Base-by-base conservation (phyloP, 2,329 filamentous ascomycete species). In the Colletotrichum orchidophilum region DNA sequence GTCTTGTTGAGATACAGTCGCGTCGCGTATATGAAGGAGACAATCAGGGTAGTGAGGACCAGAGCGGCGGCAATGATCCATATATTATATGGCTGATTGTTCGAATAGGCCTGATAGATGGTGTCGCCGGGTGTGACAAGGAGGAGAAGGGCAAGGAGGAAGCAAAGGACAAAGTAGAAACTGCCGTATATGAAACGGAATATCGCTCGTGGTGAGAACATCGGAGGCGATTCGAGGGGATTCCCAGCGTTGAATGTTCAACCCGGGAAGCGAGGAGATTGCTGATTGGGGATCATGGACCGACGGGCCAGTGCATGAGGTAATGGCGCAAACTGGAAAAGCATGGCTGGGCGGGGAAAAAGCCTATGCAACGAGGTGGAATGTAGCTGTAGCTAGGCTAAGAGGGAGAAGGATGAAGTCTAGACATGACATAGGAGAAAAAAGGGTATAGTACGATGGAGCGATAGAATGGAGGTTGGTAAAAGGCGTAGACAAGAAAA, bases 1-100 rank as follows among this genome's bases (percentile, higher is more conserved):
- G 88, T 93, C 73, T 94, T 91, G 77, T 94, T 97, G 63, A 96
- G 94, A 82, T 96, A 98, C 24, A 98, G 88, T n/a, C 96, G 88
- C 63, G 91, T 90, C 66, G 91, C 88, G 80, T 97, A 98, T 76
- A 98, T 89, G 76, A 97, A 90, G 54, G 90, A 81, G 53, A 94
- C 88, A 63, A 95, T 83, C 55, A 93, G 73, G 55, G 92, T 85
- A 15, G 94, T 94, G 58, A 94, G 83, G 67, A 95, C 82, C 79
- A 97, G 97, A 76, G 89, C 88, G 70, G 93, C 91, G 64, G 90
- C 89, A 75, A 98, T 89, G 78, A 96, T 92, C 83, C 96, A 93
- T 77, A 97, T 90, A 80, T 97, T 96, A 80, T 93, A 93, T 61
- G 90, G 84, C 75, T 94, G 92, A 62, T 83, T 76, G 66, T 89